Conservation (phyloP, 2,329 filamentous ascomycete species). For the Fusarium pseudoanthophilum region DNA sequence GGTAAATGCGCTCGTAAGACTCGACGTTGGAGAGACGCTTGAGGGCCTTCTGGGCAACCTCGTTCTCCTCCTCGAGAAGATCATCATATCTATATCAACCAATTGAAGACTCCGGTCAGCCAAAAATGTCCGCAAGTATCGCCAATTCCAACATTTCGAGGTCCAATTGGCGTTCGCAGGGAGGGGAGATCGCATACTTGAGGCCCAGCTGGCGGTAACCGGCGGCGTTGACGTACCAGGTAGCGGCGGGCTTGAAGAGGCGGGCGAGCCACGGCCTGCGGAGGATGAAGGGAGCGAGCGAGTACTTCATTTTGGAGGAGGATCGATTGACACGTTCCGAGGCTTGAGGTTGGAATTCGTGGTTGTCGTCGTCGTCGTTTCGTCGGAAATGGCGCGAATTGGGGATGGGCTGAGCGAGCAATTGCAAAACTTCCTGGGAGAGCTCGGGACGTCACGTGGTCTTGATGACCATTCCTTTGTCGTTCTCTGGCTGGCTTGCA, state of each 20-base stretch:
- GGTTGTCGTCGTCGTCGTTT: constrained; percentile 43
- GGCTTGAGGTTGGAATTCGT: constrained; percentile 23
- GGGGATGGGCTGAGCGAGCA: constrained; percentile 47
- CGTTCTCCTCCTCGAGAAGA: constrained; percentile 91
- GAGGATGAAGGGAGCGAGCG: constrained; percentile 78
- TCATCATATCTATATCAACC: constrained; percentile 80
- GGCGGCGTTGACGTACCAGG: constrained; percentile 89
- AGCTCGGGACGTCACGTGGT: constrained; percentile 50
- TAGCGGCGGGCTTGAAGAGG: constrained; percentile 81
- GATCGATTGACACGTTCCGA: constrained; percentile 44
- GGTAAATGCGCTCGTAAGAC: constrained; percentile 96
- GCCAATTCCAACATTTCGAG: neutral
- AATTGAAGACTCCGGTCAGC: constrained; percentile 41
- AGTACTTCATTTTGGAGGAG: constrained; percentile 71
- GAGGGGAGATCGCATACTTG: constrained; percentile 67
- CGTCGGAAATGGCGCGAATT: constrained; percentile 50
- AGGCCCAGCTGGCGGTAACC: constrained; percentile 95
- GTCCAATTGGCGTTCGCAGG: constrained; percentile 35
- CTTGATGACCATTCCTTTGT: constrained; percentile 45
- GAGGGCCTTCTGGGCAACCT: constrained; percentile 85
- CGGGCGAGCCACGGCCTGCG: constrained; percentile 87
- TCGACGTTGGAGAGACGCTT: constrained; percentile 91
- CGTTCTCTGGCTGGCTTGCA: constrained; percentile 32
- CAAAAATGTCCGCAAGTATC: neutral
- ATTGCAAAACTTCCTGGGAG: constrained; percentile 46